These are phyloP conservation scores for Vitis amurensis DNA, from an alignment of 164 flowering plant genomes.

Conservation along the genomic window DNA sequence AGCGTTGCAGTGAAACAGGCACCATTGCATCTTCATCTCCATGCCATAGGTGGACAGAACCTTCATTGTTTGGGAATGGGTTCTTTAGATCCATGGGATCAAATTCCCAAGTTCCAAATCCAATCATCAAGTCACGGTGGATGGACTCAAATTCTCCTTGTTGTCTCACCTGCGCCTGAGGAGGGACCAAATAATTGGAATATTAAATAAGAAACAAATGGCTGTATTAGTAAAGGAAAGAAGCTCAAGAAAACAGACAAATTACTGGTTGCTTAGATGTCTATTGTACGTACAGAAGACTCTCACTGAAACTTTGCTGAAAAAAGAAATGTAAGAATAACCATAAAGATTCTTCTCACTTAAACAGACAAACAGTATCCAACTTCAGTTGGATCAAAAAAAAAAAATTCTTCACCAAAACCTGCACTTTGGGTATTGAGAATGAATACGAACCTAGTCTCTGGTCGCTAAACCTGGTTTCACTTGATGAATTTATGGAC, in stretches of 20 bases:
- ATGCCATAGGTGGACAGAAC: constrained; percentile 79
- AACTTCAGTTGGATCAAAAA: too few species aligned
- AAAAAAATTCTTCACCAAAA: too few species aligned
- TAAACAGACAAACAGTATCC: too few species aligned
- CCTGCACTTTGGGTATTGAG: too few species aligned
- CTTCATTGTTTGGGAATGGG: constrained; percentile 60
- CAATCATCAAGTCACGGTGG: constrained; percentile 55
- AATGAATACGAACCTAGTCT: too few species aligned
- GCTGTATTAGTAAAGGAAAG: neutral
- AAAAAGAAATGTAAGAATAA: too few species aligned
- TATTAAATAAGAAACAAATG: too few species aligned
- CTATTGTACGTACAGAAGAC: too few species aligned
- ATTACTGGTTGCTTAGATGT: neutral
- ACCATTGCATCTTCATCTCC: constrained; percentile 66
- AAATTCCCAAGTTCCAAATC: constrained; percentile 74
- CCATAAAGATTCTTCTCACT: too few species aligned
- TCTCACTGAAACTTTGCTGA: too few species aligned
- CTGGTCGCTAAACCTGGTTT: too few species aligned
- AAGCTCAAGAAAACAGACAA: neutral
- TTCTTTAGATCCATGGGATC: constrained; percentile 60
- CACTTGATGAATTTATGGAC: too few species aligned
- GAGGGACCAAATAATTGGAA: neutral
- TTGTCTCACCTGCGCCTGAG: constrained; percentile 53
- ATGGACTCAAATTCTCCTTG: constrained; percentile 68
- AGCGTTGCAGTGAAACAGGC: constrained; percentile 49